A percentile compares a stretch with the other conserved stretches of the same genome.
Evolutionary conservation across 2,329 filamentous ascomycete species (phyloP).

Genomic region (Botrytis cinerea): DNA sequence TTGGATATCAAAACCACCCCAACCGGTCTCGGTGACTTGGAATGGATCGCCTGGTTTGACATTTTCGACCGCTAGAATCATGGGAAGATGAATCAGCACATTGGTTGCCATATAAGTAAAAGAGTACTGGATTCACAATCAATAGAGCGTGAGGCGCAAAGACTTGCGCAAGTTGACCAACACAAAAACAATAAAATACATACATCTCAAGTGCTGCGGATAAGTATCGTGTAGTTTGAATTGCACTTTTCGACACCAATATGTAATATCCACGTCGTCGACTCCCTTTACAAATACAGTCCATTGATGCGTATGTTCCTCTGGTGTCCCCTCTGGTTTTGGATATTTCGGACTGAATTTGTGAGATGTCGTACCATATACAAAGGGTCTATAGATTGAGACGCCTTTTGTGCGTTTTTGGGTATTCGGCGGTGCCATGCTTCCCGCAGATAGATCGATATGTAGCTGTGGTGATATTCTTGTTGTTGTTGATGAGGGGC

Average conservation of each 20-base stretch:
- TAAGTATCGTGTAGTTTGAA: conserved; percentile 99
- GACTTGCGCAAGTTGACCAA: background rate
- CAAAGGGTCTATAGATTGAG: conserved; percentile 64
- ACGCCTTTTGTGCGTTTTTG: conserved; percentile 66
- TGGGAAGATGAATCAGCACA: background rate
- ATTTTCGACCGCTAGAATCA: conserved; percentile 64
- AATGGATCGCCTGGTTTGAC: conserved; percentile 66
- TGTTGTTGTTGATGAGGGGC: conserved; percentile 9
- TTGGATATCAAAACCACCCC: conserved; percentile 97
- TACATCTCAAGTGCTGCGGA: conserved; percentile 81
- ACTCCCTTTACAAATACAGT: conserved; percentile 89
- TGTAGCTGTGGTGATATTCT: background rate
- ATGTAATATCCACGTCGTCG: conserved; percentile 86
- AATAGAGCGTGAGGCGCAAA: background rate
- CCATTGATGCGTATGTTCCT: conserved; percentile 97
- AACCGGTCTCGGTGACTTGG: conserved; percentile 87
- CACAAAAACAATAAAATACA: conserved; percentile 35
- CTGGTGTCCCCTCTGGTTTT: conserved; percentile 72
- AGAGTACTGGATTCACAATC: background rate
- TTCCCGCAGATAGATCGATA: background rate
- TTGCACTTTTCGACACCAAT: conserved; percentile 95
- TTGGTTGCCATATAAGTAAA: background rate
- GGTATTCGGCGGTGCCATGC: conserved; percentile 57
- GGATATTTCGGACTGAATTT: conserved; percentile 77
- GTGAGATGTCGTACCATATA: conserved; percentile 78